Conservation (phyloP, 2,329 filamentous ascomycete species). For the Sordariomycetes sp. region DNA sequence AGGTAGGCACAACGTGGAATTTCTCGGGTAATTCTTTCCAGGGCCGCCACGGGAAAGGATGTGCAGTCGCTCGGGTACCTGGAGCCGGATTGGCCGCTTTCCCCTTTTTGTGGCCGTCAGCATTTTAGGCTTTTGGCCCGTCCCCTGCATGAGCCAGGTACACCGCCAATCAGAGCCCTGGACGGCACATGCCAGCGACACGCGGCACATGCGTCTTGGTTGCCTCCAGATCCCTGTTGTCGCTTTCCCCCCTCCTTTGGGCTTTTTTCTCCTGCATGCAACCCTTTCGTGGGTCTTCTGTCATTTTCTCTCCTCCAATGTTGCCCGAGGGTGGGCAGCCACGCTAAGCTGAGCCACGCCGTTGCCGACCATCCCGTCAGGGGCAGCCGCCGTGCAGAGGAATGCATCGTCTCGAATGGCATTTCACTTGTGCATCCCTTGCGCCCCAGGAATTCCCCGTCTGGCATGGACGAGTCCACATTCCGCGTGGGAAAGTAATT, state of each 20-base stretch:
- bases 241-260: not conserved
- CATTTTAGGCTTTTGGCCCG: not conserved
- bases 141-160: slow-evolving; percentile 1
- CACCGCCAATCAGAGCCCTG: not conserved
- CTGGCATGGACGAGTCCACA: not conserved
- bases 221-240: not conserved
- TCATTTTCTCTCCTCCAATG: not conserved
- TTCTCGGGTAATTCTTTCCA: not conserved
- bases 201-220: not conserved
- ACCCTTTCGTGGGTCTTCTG: not conserved
- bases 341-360: too few species aligned
- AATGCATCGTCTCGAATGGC: too few species aligned
- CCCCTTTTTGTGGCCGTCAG: not conserved
- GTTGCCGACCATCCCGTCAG: too few species aligned
- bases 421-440: too few species aligned
- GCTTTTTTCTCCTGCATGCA: not conserved
- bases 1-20: not conserved
- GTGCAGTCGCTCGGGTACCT: not conserved
- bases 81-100: not conserved
- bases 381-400: too few species aligned
- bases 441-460: too few species aligned
- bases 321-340: too few species aligned
- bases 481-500: not conserved
- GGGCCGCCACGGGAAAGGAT: not conserved
- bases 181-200: not conserved